Evolutionary conservation across 2,329 filamentous ascomycete genomes (phyloP).

Genomic region (Lasiodiplodia gonubiensis): DNA sequence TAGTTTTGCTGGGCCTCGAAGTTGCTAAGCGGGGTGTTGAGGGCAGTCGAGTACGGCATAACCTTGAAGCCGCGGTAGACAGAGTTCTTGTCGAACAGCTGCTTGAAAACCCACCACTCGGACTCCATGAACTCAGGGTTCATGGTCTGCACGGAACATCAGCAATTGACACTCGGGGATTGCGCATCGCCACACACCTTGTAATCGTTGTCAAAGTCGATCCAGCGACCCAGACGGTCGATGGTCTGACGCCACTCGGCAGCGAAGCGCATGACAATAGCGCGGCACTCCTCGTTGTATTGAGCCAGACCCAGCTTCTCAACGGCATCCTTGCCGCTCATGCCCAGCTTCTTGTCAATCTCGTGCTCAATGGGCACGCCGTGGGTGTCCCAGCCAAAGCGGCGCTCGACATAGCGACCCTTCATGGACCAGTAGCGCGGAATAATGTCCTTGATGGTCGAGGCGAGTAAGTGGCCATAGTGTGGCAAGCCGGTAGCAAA

Average conservation of each 20-base stretch:
- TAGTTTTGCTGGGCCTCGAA: slow-evolving; percentile 96
- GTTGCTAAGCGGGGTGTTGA: slow-evolving; percentile 89
- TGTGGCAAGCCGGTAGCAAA: slow-evolving; percentile 65
- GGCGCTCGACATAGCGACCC: slow-evolving; percentile 86
- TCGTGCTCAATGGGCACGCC: slow-evolving; percentile 95
- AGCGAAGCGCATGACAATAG: slow-evolving; percentile 92
- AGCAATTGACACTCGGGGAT: not conserved
- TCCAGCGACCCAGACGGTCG: slow-evolving; percentile 89
- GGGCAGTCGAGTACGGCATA: slow-evolving; percentile 92
- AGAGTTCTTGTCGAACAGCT: slow-evolving; percentile 84
- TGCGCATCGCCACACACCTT: slow-evolving; percentile 62
- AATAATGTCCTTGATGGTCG: slow-evolving; percentile 97
- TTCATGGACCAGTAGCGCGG: slow-evolving; percentile 98
- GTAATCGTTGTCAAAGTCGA: slow-evolving; percentile 97
- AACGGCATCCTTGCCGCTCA: slow-evolving; percentile 86
- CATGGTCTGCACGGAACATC: slow-evolving; percentile 73
- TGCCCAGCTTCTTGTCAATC: slow-evolving; percentile 94
- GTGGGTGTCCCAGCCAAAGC: slow-evolving; percentile 96
- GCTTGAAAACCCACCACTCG: slow-evolving; percentile 96
- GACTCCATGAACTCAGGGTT: slow-evolving; percentile 95
- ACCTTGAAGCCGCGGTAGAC: slow-evolving; percentile 92
- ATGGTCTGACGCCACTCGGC: slow-evolving; percentile 87
- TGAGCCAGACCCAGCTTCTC: slow-evolving; percentile 82
- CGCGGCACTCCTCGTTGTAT: slow-evolving; percentile 90
- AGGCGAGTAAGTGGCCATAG: slow-evolving; percentile 81